A percentile compares a stretch with the other conserved stretches of the same genome.
Conservation (phyloP, 768 basidiomycete species). For the Auricularia sp. region DNA sequence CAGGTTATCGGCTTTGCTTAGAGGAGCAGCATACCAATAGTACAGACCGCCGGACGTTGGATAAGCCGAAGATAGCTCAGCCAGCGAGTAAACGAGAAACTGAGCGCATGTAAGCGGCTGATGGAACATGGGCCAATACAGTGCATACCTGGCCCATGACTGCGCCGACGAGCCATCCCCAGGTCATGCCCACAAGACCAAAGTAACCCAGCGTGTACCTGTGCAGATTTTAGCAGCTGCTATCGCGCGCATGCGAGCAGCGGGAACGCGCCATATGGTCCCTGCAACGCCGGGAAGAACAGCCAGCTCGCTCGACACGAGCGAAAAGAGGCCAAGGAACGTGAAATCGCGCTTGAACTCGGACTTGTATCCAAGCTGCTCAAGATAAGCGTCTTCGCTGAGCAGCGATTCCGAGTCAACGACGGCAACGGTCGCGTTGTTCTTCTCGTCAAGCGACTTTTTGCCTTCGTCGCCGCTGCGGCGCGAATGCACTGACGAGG, state of each 20-base stretch:
- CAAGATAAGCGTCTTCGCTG: constrained; percentile 4
- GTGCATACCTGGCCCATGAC: not conserved
- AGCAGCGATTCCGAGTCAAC: not conserved
- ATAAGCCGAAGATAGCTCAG: not conserved
- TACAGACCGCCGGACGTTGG: not conserved
- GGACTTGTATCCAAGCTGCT: constrained; percentile 5
- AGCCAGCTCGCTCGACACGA: not conserved
- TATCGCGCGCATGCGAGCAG: no score
- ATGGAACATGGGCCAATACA: not conserved
- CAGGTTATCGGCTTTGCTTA: not conserved
- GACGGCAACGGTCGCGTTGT: not conserved
- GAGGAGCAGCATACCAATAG: not conserved
- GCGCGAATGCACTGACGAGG: no score
- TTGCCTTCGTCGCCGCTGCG: not conserved
- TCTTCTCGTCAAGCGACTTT: not conserved
- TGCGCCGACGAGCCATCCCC: not conserved
- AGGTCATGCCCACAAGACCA: not conserved
- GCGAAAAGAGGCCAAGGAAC: constrained; percentile 1
- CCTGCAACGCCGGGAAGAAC: not conserved
- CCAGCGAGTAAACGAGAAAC: not conserved
- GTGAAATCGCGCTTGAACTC: constrained; percentile 9
- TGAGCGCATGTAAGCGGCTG: not conserved
- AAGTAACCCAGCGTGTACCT: constrained; percentile 2
- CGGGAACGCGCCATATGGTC: not conserved
- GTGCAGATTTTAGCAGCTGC: not conserved